Conservation (phyloP, 352 stramenopile species). For the Globisporangium cylindrosporum region DNA sequence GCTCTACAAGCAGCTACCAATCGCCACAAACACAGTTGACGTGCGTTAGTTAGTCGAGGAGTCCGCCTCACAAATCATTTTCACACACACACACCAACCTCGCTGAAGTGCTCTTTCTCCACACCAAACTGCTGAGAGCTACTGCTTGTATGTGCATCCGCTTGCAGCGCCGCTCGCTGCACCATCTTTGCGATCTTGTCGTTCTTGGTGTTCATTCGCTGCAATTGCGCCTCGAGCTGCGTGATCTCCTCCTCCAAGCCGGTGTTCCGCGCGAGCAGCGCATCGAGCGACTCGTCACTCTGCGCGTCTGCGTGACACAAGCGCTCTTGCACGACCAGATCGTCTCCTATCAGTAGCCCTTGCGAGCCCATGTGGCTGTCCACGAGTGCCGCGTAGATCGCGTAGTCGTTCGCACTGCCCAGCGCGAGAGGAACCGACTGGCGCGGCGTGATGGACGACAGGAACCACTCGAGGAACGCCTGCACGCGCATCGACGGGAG, state of each 20-base stretch:
- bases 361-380: neutral
- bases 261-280: slow-evolving; percentile 19
- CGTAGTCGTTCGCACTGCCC: slow-evolving; percentile 20
- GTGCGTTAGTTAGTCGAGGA: neutral
- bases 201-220: slow-evolving; percentile 24
- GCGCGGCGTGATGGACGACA: slow-evolving; percentile 26
- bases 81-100: slow-evolving; percentile 15
- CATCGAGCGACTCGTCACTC: slow-evolving; percentile 28
- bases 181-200: slow-evolving; percentile 27
- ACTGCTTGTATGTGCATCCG: slow-evolving; percentile 9
- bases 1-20: slow-evolving; percentile 6
- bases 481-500: slow-evolving; percentile 40
- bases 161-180: slow-evolving; percentile 16
- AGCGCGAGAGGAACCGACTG: slow-evolving; percentile 29
- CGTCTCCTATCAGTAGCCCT: slow-evolving; percentile 21
- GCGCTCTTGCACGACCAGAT: slow-evolving; percentile 22
- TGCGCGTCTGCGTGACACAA: slow-evolving; percentile 15
- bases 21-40: neutral
- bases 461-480: slow-evolving; percentile 46
- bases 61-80: neutral
- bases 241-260: slow-evolving; percentile 28
- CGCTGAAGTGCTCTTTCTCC: slow-evolving; percentile 21
- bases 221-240: slow-evolving; percentile 27
- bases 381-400: slow-evolving; percentile 29
- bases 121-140: slow-evolving; percentile 9